Evolutionary conservation across 2,329 filamentous ascomycete genomes (phyloP), one percentile per base, ranked within the genome.

Genomic region (Leptographium flavum): DNA sequence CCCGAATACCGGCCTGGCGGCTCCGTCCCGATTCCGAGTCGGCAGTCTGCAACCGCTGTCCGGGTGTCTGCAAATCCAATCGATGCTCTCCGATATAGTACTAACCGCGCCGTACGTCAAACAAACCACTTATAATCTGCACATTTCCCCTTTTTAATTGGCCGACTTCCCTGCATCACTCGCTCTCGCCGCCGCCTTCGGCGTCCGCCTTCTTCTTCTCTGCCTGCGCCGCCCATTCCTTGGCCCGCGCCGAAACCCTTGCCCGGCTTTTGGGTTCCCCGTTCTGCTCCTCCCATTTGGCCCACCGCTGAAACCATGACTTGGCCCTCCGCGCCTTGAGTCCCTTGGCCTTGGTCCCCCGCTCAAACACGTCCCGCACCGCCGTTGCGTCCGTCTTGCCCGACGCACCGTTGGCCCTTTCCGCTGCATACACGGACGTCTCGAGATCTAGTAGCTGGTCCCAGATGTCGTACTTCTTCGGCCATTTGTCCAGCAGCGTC

Each of bases 391-490:
- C 73, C 11, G 61, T 60, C 31, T 72, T 70, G n/a, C 59, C 57
- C 15, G 62, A 76, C 35, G 71, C 68, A 30, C 78, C 73, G 14
- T 71, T 72, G 43, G 62, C 56, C 42, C 50, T 50, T 11, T 47
- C 47, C 22, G 66, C 66, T 35, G 77, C 70, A 31, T 71, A 64
- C 39, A 78, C 72, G 15, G 73, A 70, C 49, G 80, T 73, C 66
- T 98, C 92, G 46, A 95, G 72, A 58, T 94, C 87, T 1, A 95
- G 66, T 52, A 94, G 79, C 63, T 94, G 81, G 62, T 87, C 92
- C 90, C 90, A 96, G 43, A 96, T 69, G 59, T 95, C 87, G 48
- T 87, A 78, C 60, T 87, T 85, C 69, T 93, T 94, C 39, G 87
- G 86, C 68, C 82, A 94, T 5, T 83, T 81, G 31, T 78, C 75